Evolutionary conservation across 2,329 filamentous ascomycete genomes (phyloP), one percentile per base, ranked within the genome.

Genomic region (Colletotrichum lupini): DNA sequence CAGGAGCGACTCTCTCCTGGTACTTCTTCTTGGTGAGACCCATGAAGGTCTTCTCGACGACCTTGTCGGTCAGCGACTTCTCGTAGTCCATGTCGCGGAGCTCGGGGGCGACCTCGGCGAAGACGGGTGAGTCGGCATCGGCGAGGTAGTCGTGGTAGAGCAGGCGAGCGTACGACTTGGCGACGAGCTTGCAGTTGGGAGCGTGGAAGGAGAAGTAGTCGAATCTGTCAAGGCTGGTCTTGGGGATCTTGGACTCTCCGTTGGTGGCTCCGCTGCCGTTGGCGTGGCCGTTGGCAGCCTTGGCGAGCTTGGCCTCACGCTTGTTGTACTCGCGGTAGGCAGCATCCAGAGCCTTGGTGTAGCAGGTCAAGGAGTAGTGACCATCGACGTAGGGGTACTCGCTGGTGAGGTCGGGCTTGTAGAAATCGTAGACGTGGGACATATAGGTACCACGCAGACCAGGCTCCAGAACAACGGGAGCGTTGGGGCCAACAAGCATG

Each of bases 21-120:
- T 94, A 96, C 78, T 90, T 90, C 89, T 95, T 95, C 91, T 97
- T 96, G 82, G 92, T 92, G 78, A 96, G 87, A 71, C 82, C 87
- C 92, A 97, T 94, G 83, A 97, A 97, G 75, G 92, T 92, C 91
- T 96, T 97, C 88, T 97, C 94, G 52, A 97, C 89, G 66, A 87
- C 89, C 88, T 95, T 95, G 87, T 97, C 94, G 75, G 90, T 91
- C 78, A 97, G 84, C 3, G 94, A 96, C 84, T 92, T 91, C 80
- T 92, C 87, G 84, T 96, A 96, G 81, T 94, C 92, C 84, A 97
- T 88, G 79, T 94, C 92, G 76, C 92, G 91, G 74, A 96, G 85
- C 83, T 95, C 94, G 55, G 92, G 88, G 66, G 94, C 89, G 49
- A 96, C 93, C 76, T 95, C 93, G 74, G 90, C 89, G 80, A 96